Conservation (phyloP, 1,284 basidiomycete genomes). For the Sanghuangporus baumii region DNA sequence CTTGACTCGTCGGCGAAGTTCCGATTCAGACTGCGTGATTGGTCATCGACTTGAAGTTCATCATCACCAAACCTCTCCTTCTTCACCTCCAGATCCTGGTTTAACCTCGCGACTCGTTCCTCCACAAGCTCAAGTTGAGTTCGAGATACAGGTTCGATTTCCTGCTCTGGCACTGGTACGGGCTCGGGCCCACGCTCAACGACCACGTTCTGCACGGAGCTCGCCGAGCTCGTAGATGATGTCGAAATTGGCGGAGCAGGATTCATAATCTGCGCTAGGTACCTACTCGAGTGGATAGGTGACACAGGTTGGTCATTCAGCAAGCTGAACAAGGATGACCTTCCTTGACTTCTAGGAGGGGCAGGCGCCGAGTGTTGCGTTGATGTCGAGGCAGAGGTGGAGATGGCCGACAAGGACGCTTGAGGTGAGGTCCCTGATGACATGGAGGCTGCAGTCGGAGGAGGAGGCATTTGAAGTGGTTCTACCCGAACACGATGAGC, state of each 20-base stretch:
- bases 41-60: no score
- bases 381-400: slow-evolving; percentile 27
- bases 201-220: not conserved
- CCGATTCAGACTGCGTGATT: no score
- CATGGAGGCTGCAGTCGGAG: not conserved
- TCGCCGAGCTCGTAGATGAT: not conserved
- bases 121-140: no score
- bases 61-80: no score
- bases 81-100: no score
- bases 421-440: slow-evolving; percentile 18
- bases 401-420: slow-evolving; percentile 14
- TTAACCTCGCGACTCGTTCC: no score
- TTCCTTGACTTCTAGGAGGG: slow-evolving; percentile 24
- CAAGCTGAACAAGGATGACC: slow-evolving; percentile 12
- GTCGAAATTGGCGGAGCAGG: not conserved
- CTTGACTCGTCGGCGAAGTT: no score
- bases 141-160: no score
- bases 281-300: slow-evolving; percentile 6
- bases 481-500: slow-evolving; percentile 36
- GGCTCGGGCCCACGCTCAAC: not conserved
- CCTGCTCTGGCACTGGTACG: not conserved
- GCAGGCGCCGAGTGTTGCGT: slow-evolving; percentile 23
- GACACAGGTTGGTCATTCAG: slow-evolving; percentile 11
- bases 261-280: not conserved
- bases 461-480: slow-evolving; percentile 32